These are phyloP conservation scores for Copromyces sp. DNA, from an alignment of 495 filamentous ascomycete genomes.

Conservation along the genomic window DNA sequence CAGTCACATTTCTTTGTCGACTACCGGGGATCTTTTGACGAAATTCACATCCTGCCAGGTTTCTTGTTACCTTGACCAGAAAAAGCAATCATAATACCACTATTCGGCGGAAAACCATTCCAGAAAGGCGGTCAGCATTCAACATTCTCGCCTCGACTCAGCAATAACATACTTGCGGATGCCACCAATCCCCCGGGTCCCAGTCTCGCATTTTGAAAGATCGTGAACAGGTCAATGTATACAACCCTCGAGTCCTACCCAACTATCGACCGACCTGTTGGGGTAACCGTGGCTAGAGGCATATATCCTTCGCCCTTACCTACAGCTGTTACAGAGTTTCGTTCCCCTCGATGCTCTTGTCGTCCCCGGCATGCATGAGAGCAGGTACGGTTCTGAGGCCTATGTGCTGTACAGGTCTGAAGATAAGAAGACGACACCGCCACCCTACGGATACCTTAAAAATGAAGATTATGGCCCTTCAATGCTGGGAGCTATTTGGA, in stretches of 20 bases:
- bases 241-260: neutral
- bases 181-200: neutral
- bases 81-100: neutral
- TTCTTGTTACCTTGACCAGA: neutral
- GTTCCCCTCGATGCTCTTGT: neutral
- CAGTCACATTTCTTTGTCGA: neutral
- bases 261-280: neutral
- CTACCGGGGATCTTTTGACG: neutral
- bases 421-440: neutral
- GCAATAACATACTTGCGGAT: neutral
- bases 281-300: neutral
- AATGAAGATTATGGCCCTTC: slow-evolving; percentile 4
- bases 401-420: neutral
- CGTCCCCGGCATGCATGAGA: neutral
- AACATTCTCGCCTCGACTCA: neutral
- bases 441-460: neutral
- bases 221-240: neutral
- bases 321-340: neutral
- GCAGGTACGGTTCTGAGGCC: neutral
- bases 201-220: neutral
- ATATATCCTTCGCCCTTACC: neutral
- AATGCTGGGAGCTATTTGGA: slow-evolving; percentile 5
- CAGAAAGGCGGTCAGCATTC: neutral
- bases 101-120: neutral
- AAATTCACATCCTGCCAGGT: neutral